Base-by-base conservation (phyloP, 2,329 filamentous ascomycete genomes). In the Alternaria triticina region DNA sequence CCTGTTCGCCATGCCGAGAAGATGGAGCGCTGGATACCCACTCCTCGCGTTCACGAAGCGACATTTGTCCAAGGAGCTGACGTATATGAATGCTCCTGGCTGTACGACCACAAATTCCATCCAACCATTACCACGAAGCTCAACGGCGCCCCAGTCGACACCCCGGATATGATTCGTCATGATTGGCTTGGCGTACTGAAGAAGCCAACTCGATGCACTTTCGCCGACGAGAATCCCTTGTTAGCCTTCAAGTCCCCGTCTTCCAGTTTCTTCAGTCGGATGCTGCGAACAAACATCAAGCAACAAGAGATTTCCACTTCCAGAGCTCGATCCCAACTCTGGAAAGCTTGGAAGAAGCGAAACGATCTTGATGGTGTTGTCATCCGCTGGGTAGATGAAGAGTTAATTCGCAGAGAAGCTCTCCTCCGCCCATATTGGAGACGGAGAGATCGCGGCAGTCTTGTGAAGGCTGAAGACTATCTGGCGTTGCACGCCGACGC, bases 21-120 rank as follows among this genome's bases (percentile, higher is more conserved):
- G 71, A 78, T 83, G 59, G 83, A 87, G 51, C 80, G 82, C 52
- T 87, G 85, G 84, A 86, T 87, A 57, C 85, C 86, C 7, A 84
- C 85, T 64, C 82, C 85, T 17, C 84, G 85, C 54, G 84, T 87
- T 3, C 86, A 83, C 5, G 83, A 86, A 71, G 86, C 85, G 5
- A 86, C 83, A 0, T 87, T 87, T 61, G 83, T 86, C 4, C 82
- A 86, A 62, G 84, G 82, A 8, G 75, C 83, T 8, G 83, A 87
- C 65, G 82, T 86, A 3, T 87, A 84, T 63, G 83, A 87, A 70
- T 83, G 83, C 59, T 81, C 81, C 3, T 81, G 79, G 79, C 66
- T 79, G 2, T 81, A 81, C 55, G 77, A 81, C 51, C 79, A 81
- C 67, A 79, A 80, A 54, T 80, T 77, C 15, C 79, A 81, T 62